A percentile compares a stretch with the other conserved stretches of the same genome.
Conservation (phyloP, 805 yeast genomes). For the Candida nonsorbophila region DNA sequence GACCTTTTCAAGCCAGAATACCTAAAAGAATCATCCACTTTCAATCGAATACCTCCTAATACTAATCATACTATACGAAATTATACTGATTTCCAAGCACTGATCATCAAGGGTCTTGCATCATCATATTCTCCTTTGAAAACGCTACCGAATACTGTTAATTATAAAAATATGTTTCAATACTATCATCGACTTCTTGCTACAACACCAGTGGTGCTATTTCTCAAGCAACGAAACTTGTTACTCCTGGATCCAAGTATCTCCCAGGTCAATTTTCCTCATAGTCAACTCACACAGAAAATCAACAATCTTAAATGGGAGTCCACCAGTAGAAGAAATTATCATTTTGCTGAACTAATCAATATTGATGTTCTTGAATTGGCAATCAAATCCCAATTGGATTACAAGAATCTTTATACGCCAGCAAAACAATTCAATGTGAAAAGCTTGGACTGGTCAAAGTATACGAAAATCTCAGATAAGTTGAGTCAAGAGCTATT, state of each 20-base stretch:
- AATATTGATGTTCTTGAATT: constrained; percentile 23
- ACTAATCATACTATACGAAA: too few species aligned
- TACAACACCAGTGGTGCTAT: constrained; percentile 23
- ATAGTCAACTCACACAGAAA: constrained; percentile 8
- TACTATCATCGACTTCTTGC: constrained; percentile 25
- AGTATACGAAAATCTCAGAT: constrained; percentile 6
- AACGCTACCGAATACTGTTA: constrained; percentile 1
- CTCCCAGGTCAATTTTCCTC: constrained; percentile 16
- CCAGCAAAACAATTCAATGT: constrained; percentile 2
- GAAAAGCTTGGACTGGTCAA: constrained; percentile 5
- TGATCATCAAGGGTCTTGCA: constrained; percentile 19
- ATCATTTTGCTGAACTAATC: constrained; percentile 26
- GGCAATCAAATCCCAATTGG: constrained; percentile 12
- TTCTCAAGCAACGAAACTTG: constrained; percentile 21
- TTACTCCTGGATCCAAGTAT: constrained; percentile 21
- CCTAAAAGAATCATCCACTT: constrained; percentile 1
- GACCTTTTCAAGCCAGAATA: constrained; percentile 9
- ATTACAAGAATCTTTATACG: constrained; percentile 3
- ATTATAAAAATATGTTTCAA: constrained; percentile 14
- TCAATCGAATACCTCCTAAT: constrained; percentile 8
- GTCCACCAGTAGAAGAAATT: constrained; percentile 12
- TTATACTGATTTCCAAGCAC: constrained; percentile 19
- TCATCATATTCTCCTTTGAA: constrained; percentile 17
- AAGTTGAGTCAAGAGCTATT: constrained; percentile 7
- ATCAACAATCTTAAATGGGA: constrained; percentile 8